These are phyloP conservation scores for Yamadazyma kitorensis DNA, from an alignment of 805 yeast genomes.

Conservation along the genomic window DNA sequence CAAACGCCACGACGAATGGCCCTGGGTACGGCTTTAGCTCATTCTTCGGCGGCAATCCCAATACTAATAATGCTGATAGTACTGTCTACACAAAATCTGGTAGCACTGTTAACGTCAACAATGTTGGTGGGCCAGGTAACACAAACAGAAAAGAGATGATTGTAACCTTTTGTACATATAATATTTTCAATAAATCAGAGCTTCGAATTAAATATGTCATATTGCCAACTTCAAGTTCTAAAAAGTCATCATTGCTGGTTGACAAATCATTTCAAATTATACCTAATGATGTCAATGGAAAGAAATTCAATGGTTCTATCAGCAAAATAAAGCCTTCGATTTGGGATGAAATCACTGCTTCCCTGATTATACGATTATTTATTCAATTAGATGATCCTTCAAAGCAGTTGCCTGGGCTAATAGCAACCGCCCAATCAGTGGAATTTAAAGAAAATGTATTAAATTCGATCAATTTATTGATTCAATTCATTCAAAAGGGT, in stretches of 20 bases:
- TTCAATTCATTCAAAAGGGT: conserved; percentile 48
- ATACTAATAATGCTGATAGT: too few species aligned
- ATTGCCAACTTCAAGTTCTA: conserved; percentile 16
- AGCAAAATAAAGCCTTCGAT: neutral
- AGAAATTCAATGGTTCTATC: conserved; percentile 3
- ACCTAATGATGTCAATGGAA: conserved; percentile 9
- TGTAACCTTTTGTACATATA: conserved; percentile 66
- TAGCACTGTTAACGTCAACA: too few species aligned
- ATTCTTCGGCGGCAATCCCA: too few species aligned
- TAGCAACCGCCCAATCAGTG: conserved; percentile 45
- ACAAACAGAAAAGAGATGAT: conserved; percentile 21
- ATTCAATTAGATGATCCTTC: conserved; percentile 52
- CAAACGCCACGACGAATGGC: too few species aligned
- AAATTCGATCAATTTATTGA: conserved; percentile 34
- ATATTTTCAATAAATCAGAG: conserved; percentile 72
- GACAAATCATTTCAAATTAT: conserved; percentile 32
- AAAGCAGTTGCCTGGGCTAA: conserved; percentile 56
- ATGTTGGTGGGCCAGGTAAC: neutral
- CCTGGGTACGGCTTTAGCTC: too few species aligned
- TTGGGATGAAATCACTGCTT: conserved; percentile 65
- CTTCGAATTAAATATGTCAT: conserved; percentile 60
- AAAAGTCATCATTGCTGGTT: conserved; percentile 16
- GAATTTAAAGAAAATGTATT: conserved; percentile 14
- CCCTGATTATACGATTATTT: conserved; percentile 53
- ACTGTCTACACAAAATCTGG: too few species aligned